Conservation (phyloP, 352 stramenopile species). For the Phytopythium boreale region DNA sequence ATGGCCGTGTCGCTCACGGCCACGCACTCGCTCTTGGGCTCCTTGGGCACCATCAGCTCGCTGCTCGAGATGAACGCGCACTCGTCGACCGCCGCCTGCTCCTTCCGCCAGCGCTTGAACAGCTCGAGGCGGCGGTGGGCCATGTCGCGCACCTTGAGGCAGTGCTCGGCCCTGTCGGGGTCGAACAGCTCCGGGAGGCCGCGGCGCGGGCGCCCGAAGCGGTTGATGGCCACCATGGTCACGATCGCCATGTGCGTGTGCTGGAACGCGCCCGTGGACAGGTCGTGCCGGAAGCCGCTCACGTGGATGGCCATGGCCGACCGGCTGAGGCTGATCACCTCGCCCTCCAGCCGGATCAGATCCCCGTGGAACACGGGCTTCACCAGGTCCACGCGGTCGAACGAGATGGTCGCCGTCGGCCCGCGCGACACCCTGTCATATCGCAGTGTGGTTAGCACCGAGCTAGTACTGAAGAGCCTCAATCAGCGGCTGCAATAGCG, state of each 20-base stretch:
- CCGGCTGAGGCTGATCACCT: conserved; percentile 44
- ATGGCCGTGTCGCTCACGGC: conserved; percentile 56
- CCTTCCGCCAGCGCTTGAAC: conserved; percentile 32
- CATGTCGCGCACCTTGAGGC: conserved; percentile 37
- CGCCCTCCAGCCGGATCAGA: conserved; percentile 45
- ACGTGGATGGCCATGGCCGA: conserved; percentile 58
- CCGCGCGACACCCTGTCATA: conserved; percentile 15
- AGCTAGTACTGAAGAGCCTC: not conserved
- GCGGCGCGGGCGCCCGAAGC: conserved; percentile 34
- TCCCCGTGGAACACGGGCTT: conserved; percentile 58
- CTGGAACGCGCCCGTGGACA: conserved; percentile 31
- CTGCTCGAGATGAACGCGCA: conserved; percentile 29
- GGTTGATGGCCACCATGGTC: conserved; percentile 64
- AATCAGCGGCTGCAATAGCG: not conserved
- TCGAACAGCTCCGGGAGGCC: conserved; percentile 45
- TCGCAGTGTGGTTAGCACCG: conserved; percentile 9
- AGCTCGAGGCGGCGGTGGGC: conserved; percentile 37
- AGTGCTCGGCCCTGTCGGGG: conserved; percentile 33
- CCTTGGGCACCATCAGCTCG: conserved; percentile 24
- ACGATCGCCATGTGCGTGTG: conserved; percentile 59
- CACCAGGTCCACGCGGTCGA: conserved; percentile 52
- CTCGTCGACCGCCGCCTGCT: conserved; percentile 42
- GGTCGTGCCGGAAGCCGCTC: conserved; percentile 45
- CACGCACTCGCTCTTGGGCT: conserved; percentile 41
- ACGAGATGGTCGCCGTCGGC: conserved; percentile 44